Percentiles rank a stretch among this genome's conserved stretches.
Evolutionary conservation across 1,139 yeast species (phyloP).

Genomic region (Zygosaccharomyces pseudobailii): DNA sequence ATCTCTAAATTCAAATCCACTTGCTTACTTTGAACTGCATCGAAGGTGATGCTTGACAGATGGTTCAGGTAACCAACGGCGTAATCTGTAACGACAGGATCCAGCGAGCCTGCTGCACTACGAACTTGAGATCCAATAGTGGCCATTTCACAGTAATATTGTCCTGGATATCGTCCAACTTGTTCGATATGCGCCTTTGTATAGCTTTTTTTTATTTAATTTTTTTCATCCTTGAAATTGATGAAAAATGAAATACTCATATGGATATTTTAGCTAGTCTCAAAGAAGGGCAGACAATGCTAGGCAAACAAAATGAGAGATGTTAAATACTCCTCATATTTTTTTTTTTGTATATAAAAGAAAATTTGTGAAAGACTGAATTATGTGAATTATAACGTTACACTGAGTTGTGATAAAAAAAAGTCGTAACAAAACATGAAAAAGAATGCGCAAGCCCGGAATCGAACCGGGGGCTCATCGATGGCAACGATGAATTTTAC

Average conservation of each 20-base stretch:
- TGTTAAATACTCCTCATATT: too few relatives aligned
- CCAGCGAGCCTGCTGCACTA: constrained; percentile 81
- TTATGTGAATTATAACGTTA: too few relatives aligned
- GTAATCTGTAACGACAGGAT: constrained; percentile 85
- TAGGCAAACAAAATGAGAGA: too few relatives aligned
- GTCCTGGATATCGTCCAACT: constrained; percentile 2
- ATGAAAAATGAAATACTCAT: too few relatives aligned
- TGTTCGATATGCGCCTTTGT: not conserved
- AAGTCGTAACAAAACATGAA: not conserved
- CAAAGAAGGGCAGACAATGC: not conserved
- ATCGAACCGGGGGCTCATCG: constrained; percentile 27
- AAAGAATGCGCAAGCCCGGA: constrained; percentile 25
- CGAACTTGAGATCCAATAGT: constrained; percentile 57
- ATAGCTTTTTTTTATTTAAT: not conserved
- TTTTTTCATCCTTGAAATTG: not conserved
- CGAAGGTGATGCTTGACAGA: constrained; percentile 67
- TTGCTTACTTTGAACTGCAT: constrained; percentile 73
- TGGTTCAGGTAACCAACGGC: constrained; percentile 87
- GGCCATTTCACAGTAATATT: constrained; percentile 8
- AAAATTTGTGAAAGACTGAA: too few relatives aligned
- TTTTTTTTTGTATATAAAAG: too few relatives aligned
- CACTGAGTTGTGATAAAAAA: not conserved
- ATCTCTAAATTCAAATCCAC: constrained; percentile 64
- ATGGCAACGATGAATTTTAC: constrained; percentile 28
- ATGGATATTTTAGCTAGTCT: not conserved